phyloP scores from a whole-genome alignment of 768 basidiomycete genomes.

The Epithele typhae region DNA sequence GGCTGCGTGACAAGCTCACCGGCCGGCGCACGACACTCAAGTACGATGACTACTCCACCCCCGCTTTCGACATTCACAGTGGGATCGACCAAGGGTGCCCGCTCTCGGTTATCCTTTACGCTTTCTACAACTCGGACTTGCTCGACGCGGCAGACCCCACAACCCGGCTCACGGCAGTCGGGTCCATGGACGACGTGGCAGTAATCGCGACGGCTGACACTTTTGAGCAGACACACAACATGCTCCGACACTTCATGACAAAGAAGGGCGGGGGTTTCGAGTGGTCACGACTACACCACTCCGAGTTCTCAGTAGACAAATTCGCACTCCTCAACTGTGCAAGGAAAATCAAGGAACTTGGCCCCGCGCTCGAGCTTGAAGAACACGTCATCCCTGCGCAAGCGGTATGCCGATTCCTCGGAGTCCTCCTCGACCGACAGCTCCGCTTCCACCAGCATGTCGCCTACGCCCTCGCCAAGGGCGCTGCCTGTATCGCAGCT shows the following conservation, averaged over 20 bases:
- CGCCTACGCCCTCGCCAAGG: conserved; percentile 20
- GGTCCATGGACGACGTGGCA: conserved; percentile 18
- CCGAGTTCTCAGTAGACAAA: conserved; percentile 19
- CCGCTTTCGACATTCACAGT: conserved; percentile 16
- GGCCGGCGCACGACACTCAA: conserved; percentile 17
- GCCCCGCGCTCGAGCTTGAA: conserved; percentile 11
- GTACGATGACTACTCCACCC: conserved; percentile 24
- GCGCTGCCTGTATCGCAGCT: conserved; percentile 8
- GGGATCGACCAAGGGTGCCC: conserved; percentile 33
- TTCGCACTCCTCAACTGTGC: conserved; percentile 7
- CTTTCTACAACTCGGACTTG: conserved; percentile 29
- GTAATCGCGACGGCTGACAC: conserved; percentile 4
- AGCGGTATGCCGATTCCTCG: conserved; percentile 24
- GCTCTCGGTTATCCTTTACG: conserved; percentile 25
- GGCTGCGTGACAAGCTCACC: conserved; percentile 14
- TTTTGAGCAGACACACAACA: conserved; percentile 2
- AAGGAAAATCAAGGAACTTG: not conserved
- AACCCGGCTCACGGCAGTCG: conserved; percentile 7
- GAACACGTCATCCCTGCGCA: conserved; percentile 12
- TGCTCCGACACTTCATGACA: conserved; percentile 10
- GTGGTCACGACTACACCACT: conserved; percentile 27
- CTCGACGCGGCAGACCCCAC: conserved; percentile 7
- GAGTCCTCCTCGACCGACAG: conserved; percentile 27
- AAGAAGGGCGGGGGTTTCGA: conserved; percentile 17
- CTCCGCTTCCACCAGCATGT: conserved; percentile 22